These are phyloP conservation scores for Pyracantha coccinea DNA, from an alignment of 331 rosid species.

Conservation along the genomic window DNA sequence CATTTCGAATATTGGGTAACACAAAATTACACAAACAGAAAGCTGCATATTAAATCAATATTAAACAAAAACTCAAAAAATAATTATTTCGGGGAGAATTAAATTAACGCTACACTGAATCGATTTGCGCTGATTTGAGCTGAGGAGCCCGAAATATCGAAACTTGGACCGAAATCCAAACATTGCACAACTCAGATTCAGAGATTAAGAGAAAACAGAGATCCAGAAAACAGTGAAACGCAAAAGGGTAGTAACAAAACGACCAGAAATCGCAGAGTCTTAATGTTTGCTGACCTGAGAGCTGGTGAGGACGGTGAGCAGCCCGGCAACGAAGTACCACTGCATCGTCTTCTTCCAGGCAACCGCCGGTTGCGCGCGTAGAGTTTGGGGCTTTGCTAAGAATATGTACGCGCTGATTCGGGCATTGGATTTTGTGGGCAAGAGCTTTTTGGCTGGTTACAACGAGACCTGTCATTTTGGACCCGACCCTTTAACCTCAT, in stretches of 20 bases:
- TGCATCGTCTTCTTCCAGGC: conserved; percentile 22
- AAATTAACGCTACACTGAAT: background rate
- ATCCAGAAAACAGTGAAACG: background rate
- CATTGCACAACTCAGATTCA: background rate
- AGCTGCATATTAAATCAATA: background rate
- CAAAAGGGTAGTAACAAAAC: background rate
- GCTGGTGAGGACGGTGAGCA: conserved; percentile 75
- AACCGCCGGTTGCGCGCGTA: background rate
- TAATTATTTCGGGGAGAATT: background rate
- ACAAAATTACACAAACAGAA: background rate
- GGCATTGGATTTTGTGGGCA: background rate
- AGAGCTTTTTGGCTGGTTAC: too few relatives aligned
- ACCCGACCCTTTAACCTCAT: too few relatives aligned
- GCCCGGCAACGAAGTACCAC: conserved; percentile 48
- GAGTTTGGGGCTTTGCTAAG: background rate
- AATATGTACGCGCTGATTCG: background rate
- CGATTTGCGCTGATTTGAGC: background rate
- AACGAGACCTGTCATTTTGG: too few relatives aligned
- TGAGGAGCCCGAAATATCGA: background rate
- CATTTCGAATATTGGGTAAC: background rate
- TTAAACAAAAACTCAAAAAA: background rate
- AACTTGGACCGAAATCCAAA: background rate
- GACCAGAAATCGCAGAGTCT: background rate
- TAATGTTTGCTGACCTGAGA: conserved; percentile 26
- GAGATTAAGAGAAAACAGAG: conserved; percentile 3